phyloP scores from a whole-genome alignment of 768 basidiomycete genomes.

The Psilocybe tampanensis region DNA sequence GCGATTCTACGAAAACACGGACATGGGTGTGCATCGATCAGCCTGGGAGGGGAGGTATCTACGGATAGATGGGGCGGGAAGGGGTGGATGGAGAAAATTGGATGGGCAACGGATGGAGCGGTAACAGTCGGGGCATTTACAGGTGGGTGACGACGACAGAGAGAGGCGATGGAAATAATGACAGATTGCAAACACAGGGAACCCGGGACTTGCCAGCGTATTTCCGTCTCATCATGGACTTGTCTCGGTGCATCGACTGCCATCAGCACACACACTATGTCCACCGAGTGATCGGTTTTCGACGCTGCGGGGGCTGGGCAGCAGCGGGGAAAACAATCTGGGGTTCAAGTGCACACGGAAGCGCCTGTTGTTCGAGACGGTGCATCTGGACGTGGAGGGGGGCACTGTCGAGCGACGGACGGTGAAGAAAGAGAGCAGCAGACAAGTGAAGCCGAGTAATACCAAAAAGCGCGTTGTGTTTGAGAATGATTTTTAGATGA shows the following conservation, averaged over 20 bases:
- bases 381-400: slow-evolving; percentile 88
- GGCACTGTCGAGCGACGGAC: slow-evolving; percentile 79
- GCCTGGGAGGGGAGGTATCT: slow-evolving; percentile 65
- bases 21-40: slow-evolving; percentile 67
- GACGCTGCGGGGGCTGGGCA: slow-evolving; percentile 74
- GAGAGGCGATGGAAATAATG: not conserved
- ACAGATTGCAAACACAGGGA: slow-evolving; percentile 44
- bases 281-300: slow-evolving; percentile 86
- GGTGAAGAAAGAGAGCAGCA: slow-evolving; percentile 33
- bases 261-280: slow-evolving; percentile 71
- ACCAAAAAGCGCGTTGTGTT: slow-evolving; percentile 17
- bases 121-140: slow-evolving; percentile 79
- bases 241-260: slow-evolving; percentile 75
- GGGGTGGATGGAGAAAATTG: slow-evolving; percentile 78
- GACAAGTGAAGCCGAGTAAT: slow-evolving; percentile 1
- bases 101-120: slow-evolving; percentile 78
- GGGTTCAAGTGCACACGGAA: slow-evolving; percentile 93
- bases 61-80: slow-evolving; percentile 58
- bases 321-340: slow-evolving; percentile 92
- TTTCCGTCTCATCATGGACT: slow-evolving; percentile 91
- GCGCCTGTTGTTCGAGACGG: slow-evolving; percentile 85
- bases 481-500: slow-evolving; percentile 20
- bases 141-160: slow-evolving; percentile 43
- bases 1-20: slow-evolving; percentile 56
- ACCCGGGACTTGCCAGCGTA: slow-evolving; percentile 70